Evolutionary conservation across 2,329 filamentous ascomycete genomes (phyloP).

Genomic region (Chaetomiaceae sp.): DNA sequence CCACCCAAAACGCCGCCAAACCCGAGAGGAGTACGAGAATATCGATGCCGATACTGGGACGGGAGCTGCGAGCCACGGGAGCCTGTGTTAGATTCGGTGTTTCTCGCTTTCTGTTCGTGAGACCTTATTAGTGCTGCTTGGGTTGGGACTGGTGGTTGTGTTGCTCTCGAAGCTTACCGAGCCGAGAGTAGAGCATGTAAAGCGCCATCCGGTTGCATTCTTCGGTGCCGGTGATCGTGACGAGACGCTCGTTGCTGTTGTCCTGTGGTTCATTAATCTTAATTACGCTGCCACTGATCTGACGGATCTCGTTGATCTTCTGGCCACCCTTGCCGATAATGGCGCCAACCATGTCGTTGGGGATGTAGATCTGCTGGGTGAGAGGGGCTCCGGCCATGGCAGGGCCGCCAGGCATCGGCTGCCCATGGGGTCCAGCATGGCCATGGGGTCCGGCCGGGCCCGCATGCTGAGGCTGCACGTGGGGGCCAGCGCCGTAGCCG

Average conservation of each 20-base stretch:
- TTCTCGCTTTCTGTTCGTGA: constrained; percentile 63
- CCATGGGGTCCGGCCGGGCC: constrained; percentile 54
- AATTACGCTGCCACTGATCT: constrained; percentile 94
- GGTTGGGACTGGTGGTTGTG: neutral
- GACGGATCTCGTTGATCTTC: constrained; percentile 98
- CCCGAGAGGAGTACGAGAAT: constrained; percentile 2
- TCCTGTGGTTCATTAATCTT: constrained; percentile 99
- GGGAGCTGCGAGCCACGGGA: constrained; percentile 1
- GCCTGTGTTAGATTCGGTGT: constrained; percentile 66
- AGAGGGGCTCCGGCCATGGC: constrained; percentile 69
- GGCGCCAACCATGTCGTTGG: constrained; percentile 98
- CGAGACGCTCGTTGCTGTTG: constrained; percentile 95
- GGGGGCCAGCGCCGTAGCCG: constrained; percentile 68
- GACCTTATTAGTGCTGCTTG: constrained; percentile 12
- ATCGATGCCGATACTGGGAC: constrained; percentile 1
- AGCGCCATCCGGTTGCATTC: constrained; percentile 99
- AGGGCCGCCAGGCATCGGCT: constrained; percentile 59
- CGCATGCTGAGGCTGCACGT: constrained; percentile 66
- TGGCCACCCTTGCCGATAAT: constrained; percentile 98
- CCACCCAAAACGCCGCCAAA: constrained; percentile 15
- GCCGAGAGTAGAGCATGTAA: constrained; percentile 97
- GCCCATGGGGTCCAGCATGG: constrained; percentile 62
- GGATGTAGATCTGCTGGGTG: constrained; percentile 98
- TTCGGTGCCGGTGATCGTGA: constrained; percentile 94
- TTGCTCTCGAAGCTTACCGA: constrained; percentile 57